phyloP scores from a whole-genome alignment of 2,329 filamentous ascomycete species.

The Epichloe hybrida region DNA sequence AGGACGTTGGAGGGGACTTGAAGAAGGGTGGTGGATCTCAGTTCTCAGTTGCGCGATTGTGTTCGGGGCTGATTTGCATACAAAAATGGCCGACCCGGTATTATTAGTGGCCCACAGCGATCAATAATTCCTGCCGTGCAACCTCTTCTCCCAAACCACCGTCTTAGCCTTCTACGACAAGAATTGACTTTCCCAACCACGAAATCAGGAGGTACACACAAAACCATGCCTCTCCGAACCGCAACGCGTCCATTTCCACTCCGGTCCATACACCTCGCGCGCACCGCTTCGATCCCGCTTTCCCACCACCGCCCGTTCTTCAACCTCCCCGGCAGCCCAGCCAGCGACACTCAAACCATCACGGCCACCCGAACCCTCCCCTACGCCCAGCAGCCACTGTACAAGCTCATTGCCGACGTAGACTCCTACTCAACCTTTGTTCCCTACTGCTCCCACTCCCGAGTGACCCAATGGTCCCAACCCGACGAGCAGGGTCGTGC shows the following conservation, averaged over 20 bases:
- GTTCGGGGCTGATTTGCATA: no score
- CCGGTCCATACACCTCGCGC: background rate
- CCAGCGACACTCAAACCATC: conserved; percentile 43
- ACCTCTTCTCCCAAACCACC: background rate
- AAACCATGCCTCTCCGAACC: conserved; percentile 1
- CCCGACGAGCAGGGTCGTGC: conserved; percentile 34
- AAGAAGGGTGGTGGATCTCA: background rate
- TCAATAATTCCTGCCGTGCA: no score
- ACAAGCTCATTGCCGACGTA: conserved; percentile 78
- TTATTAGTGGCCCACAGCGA: no score
- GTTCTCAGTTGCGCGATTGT: background rate
- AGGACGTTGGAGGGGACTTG: background rate
- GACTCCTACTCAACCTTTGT: conserved; percentile 74
- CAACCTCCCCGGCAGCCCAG: conserved; percentile 11
- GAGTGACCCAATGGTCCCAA: conserved; percentile 60
- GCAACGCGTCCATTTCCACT: background rate
- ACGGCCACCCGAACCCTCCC: conserved; percentile 63
- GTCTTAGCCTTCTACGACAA: background rate
- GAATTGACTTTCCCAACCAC: background rate
- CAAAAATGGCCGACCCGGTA: no score
- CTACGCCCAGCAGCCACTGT: conserved; percentile 58
- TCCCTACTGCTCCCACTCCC: conserved; percentile 73
- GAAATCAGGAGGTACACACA: background rate
- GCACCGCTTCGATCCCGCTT: background rate
- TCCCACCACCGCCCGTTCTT: conserved; percentile 9